Base-by-base conservation (phyloP, 1,284 basidiomycete genomes). In the Austroboletus niveus region DNA sequence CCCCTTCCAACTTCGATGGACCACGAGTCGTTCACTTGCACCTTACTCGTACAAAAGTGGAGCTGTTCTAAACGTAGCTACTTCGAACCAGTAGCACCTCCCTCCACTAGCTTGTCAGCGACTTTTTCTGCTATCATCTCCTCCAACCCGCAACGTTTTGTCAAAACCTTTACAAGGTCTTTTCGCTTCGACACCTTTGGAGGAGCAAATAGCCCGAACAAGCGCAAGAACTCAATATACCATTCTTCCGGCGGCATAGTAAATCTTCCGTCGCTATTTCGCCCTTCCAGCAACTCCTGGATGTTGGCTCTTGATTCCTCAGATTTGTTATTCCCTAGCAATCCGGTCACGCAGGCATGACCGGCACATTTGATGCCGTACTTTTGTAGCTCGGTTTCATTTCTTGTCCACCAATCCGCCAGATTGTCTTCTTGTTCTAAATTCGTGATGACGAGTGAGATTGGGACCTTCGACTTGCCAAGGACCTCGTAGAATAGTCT, bases 361-460 rank as follows among this genome's bases (percentile, higher is more conserved):
- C 48, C 59, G 0, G 56, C 57, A 29, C 51, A 52, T 20, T 57
- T 62, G 55, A 68, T 60, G 31, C 66, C 63, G 9, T 61, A 58
- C 32, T 49, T 64, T 8, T 61, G 57, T 7, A 68, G 45, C 42
- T 47, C 49, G 0, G 43, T 52, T 32, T 24, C n/a, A 8, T 71
- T 70, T 41, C 64, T 58, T 6, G 34, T 42, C 65, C 69, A 71
- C 65, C 69, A 68, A 11, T 40, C 10, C 27, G 71, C 68, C 65
- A 67, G 68, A 12, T 45, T 12, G 1, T 27, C 11, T 30, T 75
- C 72, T 8, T 62, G 50, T 50, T 76, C 75, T 3, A 74, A 62
- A 6, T 73, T 64, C 2, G 73, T 76, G 27, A 75, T 54, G n/a
- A 69, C 62, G 12, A 72, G 11, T 3, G 69, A 66, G 52, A 73